Conservation (phyloP, 805 yeast species). For the Wickerhamomyces xylosicus region DNA sequence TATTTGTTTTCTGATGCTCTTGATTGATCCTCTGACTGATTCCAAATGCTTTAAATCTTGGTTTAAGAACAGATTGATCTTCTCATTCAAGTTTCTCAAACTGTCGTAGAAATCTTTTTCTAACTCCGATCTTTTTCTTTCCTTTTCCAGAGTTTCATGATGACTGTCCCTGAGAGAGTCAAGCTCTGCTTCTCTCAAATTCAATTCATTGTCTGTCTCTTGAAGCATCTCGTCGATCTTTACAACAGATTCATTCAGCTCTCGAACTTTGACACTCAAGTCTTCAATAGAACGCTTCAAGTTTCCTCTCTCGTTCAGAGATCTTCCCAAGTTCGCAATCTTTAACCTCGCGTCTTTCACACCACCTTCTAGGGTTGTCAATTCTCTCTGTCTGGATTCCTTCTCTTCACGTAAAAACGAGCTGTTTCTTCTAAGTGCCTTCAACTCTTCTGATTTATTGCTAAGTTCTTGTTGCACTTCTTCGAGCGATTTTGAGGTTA, state of each 20-base stretch:
- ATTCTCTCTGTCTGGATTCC: conserved; percentile 33
- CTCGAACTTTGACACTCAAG: conserved; percentile 20
- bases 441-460: conserved; percentile 28
- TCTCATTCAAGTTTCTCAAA: conserved; percentile 23
- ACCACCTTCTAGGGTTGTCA: conserved; percentile 34
- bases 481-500: conserved; percentile 25
- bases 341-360: conserved; percentile 42
- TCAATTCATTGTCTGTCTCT: conserved; percentile 5
- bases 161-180: neutral
- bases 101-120: conserved; percentile 13
- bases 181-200: conserved; percentile 11
- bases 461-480: conserved; percentile 37
- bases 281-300: conserved; percentile 29
- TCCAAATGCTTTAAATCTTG: neutral
- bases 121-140: conserved; percentile 6
- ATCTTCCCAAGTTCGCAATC: conserved; percentile 42
- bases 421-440: conserved; percentile 26
- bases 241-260: conserved; percentile 9
- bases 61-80: conserved; percentile 18
- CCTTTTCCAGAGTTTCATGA: neutral
- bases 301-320: conserved; percentile 35
- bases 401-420: conserved; percentile 27
- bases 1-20: conserved; percentile 11
- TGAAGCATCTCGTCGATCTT: conserved; percentile 16
- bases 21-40: conserved; percentile 5